Conservation (phyloP, 1,284 basidiomycete genomes). For the Xerocomus amazonicus region DNA sequence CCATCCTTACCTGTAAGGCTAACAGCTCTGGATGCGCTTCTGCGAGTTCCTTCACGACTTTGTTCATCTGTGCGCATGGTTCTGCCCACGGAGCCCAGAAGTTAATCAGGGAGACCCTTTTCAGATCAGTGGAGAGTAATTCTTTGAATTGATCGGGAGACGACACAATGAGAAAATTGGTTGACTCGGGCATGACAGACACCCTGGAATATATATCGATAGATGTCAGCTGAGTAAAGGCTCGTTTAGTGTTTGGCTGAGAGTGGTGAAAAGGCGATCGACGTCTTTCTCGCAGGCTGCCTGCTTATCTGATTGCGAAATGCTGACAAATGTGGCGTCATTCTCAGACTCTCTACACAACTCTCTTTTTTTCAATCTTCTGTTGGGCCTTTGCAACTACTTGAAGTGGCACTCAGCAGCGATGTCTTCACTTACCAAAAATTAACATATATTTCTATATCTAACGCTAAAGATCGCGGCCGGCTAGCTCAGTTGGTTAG, state of each 20-base stretch:
- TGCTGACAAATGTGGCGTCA: neutral
- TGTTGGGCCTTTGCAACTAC: no score
- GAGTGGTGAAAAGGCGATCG: neutral
- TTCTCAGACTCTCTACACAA: neutral
- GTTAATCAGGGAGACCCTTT: slow-evolving; percentile 79
- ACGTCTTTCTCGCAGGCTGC: neutral
- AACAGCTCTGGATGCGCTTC: slow-evolving; percentile 67
- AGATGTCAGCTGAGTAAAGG: neutral
- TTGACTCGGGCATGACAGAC: slow-evolving; percentile 17
- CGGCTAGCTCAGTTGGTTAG: slow-evolving; percentile 19
- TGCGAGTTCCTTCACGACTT: slow-evolving; percentile 67
- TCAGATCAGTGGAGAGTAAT: slow-evolving; percentile 72
- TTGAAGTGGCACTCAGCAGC: no score
- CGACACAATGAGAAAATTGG: slow-evolving; percentile 54
- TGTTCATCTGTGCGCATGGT: slow-evolving; percentile 86
- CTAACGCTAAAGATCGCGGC: neutral
- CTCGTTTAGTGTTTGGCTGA: neutral
- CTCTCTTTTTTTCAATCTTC: no score
- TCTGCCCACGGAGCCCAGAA: slow-evolving; percentile 95
- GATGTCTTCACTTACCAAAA: no score
- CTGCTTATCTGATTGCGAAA: slow-evolving; percentile 1
- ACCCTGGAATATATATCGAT: neutral
- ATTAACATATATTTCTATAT: neutral
- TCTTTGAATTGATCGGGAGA: slow-evolving; percentile 73
- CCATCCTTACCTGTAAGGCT: slow-evolving; percentile 63